These are phyloP conservation scores for Cenchrus americanus DNA, from an alignment of 176 grass and related monocot genomes.

Conservation along the genomic window DNA sequence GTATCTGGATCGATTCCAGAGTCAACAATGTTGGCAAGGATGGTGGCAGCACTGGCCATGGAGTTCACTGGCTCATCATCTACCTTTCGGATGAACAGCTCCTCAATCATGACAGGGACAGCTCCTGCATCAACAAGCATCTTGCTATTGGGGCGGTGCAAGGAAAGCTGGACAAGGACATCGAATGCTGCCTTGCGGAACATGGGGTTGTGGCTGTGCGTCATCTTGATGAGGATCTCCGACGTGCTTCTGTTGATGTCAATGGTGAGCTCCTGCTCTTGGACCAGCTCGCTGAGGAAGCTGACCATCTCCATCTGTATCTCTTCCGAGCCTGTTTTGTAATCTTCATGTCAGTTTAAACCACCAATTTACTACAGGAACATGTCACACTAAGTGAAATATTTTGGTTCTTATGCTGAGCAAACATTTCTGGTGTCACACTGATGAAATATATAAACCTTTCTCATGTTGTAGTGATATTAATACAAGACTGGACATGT, in stretches of 20 bases:
- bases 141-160: conserved; percentile 62
- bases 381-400: not conserved
- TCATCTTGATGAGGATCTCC: conserved; percentile 64
- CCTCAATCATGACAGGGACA: conserved; percentile 67
- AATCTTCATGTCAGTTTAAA: conserved; percentile 41
- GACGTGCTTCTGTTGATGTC: conserved; percentile 60
- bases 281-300: conserved; percentile 74
- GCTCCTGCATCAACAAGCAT: conserved; percentile 59
- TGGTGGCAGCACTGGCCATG: conserved; percentile 55
- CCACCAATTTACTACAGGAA: conserved; percentile 4
- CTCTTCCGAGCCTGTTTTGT: conserved; percentile 66
- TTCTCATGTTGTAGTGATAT: not conserved
- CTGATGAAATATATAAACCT: not conserved
- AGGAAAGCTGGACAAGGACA: conserved; percentile 78
- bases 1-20: conserved; percentile 62
- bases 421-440: not conserved
- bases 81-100: conserved; percentile 63
- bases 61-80: conserved; percentile 55
- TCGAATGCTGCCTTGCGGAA: conserved; percentile 57
- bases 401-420: not conserved
- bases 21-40: conserved; percentile 78
- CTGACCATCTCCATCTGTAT: conserved; percentile 80
- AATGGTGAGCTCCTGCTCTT: conserved; percentile 69
- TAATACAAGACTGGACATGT: conserved; percentile 13
- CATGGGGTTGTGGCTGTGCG: conserved; percentile 41